These are phyloP conservation scores for Akanthomyces uredinophilus DNA, from an alignment of 2,329 filamentous ascomycete genomes.

Conservation along the genomic window DNA sequence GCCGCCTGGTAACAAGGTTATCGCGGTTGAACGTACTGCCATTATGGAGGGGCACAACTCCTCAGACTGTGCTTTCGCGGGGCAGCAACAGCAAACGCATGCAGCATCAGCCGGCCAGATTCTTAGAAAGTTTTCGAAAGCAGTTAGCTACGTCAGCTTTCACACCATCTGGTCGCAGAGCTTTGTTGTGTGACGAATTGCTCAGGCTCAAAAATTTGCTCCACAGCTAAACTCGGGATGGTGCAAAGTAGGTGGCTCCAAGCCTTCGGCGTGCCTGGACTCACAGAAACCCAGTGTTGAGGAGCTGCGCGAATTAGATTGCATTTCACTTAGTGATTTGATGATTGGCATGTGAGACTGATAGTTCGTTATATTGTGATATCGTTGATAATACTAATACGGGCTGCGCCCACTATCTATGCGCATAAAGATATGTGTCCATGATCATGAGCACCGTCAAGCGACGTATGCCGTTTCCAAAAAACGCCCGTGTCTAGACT, in stretches of 20 bases:
- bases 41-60: conserved; percentile 10
- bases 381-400: neutral
- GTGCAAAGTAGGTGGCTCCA: neutral
- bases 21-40: neutral
- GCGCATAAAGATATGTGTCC: conserved; percentile 12
- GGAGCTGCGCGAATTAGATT: neutral
- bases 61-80: neutral
- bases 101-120: neutral
- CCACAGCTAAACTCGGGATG: conserved; percentile 1
- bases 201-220: conserved; percentile 11
- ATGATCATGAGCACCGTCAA: conserved; percentile 11
- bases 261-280: neutral
- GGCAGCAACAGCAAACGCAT: neutral
- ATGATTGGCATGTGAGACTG: neutral
- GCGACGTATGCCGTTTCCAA: neutral
- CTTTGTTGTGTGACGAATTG: neutral
- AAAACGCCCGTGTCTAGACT: conserved; percentile 9
- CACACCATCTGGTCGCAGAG: neutral
- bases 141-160: neutral
- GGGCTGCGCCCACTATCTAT: conserved; percentile 10
- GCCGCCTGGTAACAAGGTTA: neutral
- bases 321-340: neutral
- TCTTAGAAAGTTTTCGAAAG: too few relatives aligned
- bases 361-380: conserved; percentile 7
- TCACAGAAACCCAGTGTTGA: neutral